These are phyloP conservation scores for Candida argentea DNA, from an alignment of 805 yeast genomes.

Conservation along the genomic window DNA sequence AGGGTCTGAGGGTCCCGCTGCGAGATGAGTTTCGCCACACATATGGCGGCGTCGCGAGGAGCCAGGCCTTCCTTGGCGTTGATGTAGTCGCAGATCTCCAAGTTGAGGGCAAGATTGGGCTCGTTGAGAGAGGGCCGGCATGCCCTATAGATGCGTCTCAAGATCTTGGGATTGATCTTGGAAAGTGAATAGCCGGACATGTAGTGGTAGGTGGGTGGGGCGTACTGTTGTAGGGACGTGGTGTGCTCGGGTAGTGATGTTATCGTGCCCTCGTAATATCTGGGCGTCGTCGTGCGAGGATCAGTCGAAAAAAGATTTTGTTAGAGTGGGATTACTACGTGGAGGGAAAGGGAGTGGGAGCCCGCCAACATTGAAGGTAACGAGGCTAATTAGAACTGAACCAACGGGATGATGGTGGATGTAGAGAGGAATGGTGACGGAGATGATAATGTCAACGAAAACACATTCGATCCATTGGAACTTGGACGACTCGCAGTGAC, in stretches of 20 bases:
- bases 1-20: slow-evolving; percentile 77
- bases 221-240: too few relatives aligned
- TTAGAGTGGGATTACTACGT: background rate
- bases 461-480: slow-evolving; percentile 44
- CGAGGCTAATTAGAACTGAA: too few relatives aligned
- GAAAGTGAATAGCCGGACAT: slow-evolving; percentile 29
- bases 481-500: slow-evolving; percentile 48
- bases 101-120: slow-evolving; percentile 80
- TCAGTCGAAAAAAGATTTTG: background rate
- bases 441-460: too few relatives aligned
- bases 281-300: slow-evolving; percentile 1
- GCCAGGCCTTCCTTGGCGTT: slow-evolving; percentile 86
- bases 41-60: slow-evolving; percentile 87
- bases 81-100: slow-evolving; percentile 88
- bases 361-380: too few relatives aligned
- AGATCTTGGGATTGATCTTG: slow-evolving; percentile 36
- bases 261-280: background rate
- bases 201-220: slow-evolving; percentile 6
- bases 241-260: background rate
- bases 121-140: slow-evolving; percentile 74
- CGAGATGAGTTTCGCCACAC: slow-evolving; percentile 74
- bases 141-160: slow-evolving; percentile 52
- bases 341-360: background rate
- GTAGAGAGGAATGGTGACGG: too few relatives aligned
- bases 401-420: too few relatives aligned